These are phyloP conservation scores for Blastobotrys raffinosifermentans DNA, from an alignment of 1,139 yeast species.

Conservation along the genomic window DNA sequence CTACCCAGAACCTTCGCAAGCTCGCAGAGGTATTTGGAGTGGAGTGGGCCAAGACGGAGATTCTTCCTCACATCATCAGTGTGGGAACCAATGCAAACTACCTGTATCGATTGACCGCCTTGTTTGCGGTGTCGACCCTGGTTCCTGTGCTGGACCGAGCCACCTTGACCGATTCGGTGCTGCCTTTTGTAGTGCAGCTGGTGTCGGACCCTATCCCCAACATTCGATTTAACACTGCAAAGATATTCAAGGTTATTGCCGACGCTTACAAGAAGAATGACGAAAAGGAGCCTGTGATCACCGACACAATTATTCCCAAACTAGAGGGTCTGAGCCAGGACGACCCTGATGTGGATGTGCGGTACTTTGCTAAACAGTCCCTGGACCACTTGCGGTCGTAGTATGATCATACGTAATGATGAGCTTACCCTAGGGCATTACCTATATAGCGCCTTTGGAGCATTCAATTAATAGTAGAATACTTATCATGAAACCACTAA, in stretches of 20 bases:
- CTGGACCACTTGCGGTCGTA: too few species aligned
- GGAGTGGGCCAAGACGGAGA: constrained; percentile 85
- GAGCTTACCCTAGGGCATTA: too few species aligned
- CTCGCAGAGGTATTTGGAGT: constrained; percentile 86
- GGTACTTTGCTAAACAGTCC: constrained; percentile 68
- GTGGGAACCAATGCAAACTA: constrained; percentile 56
- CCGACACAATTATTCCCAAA: constrained; percentile 53
- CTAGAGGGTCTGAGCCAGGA: constrained; percentile 52
- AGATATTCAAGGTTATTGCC: constrained; percentile 61
- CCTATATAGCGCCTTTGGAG: too few species aligned
- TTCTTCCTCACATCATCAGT: constrained; percentile 66
- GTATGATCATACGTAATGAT: too few species aligned
- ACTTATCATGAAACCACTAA: too few species aligned
- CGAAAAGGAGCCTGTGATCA: constrained; percentile 38
- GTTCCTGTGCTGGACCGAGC: constrained; percentile 48
- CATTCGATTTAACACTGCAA: constrained; percentile 91
- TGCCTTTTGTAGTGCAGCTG: constrained; percentile 73
- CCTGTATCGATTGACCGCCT: constrained; percentile 84
- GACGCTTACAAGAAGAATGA: constrained; percentile 37
- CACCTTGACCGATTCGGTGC: constrained; percentile 56
- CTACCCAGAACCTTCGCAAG: constrained; percentile 74
- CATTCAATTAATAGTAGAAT: too few species aligned
- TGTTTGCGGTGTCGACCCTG: constrained; percentile 78
- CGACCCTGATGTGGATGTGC: constrained; percentile 85
- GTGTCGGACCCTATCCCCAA: constrained; percentile 84